Base-by-base conservation (phyloP, 176 grass and related monocot species). In the Bonia amplexicaulis region DNA sequence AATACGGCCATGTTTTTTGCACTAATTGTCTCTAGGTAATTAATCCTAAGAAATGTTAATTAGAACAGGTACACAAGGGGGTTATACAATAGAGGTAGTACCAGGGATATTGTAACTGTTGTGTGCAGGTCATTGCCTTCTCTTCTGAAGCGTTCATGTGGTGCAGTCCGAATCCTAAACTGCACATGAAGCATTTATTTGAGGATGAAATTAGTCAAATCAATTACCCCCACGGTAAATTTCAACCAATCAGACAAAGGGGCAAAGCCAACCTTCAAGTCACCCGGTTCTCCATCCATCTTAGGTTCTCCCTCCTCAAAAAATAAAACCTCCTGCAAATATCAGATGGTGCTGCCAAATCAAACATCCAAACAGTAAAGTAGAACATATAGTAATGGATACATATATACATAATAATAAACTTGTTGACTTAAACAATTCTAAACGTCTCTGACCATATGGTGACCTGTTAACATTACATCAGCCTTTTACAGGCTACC, bases 291-390 rank as follows among this genome's bases (percentile, higher is more conserved):
- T 9, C 97, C 97, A 79, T 99, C 97, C 85, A 94, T 83, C 84
- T 99, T 99, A 74, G 97, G 97, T 74, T 99, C 97, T 12, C 97
- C 97, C 84, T 99, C 97, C 85, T 99, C 97, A 29, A 94, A 99
- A 77, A 99, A 99, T 72, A 81, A 85, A 76, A 99, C 84, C 71
- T 99, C 97, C 97, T 99, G 66, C 48, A 84, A 80, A 74, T 81
- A 77, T 66, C 31, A 68, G 52, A 89, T 69, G 19, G 14, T 2
- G 14, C 20, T 6, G 16, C 19, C 2, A 78, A 71, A 73, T 81
- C 49, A 86, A 53, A 48, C 39, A 45, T 71, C n/a, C 49, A 66
- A 47, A 2, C 39, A 63, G 10, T 49, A 45, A 59, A 63, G 19
- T 84, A 51, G 23, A 81, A 84, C 54, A 59, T 11, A 45, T 78